These are phyloP conservation scores for Tuber indicum DNA, from an alignment of 495 filamentous ascomycete species.

Conservation along the genomic window DNA sequence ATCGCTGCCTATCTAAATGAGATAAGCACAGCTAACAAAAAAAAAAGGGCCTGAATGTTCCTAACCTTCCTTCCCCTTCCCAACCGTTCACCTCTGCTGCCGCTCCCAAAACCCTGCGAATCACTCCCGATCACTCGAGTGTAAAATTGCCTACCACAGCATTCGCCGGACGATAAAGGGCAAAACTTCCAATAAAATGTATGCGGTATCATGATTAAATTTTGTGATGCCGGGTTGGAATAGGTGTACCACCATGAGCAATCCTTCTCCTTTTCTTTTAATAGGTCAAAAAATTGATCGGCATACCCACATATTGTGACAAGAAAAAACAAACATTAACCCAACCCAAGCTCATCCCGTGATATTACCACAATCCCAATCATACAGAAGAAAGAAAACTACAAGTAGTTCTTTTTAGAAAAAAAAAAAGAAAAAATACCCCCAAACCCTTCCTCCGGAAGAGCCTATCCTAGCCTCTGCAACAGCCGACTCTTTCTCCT, in stretches of 20 bases:
- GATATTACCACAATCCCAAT: background rate
- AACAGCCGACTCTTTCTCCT: slow-evolving; percentile 72
- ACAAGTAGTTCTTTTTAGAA: background rate
- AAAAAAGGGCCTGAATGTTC: too few relatives aligned
- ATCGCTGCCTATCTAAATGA: too few relatives aligned
- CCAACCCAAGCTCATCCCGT: background rate
- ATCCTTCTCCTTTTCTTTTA: background rate
- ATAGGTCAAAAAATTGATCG: background rate
- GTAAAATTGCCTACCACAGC: background rate
- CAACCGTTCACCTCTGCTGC: background rate
- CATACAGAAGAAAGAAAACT: background rate
- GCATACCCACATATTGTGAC: background rate
- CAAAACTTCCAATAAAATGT: background rate
- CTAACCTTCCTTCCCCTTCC: background rate
- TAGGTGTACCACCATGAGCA: background rate
- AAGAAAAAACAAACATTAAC: background rate
- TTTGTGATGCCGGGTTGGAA: background rate
- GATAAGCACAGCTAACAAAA: too few relatives aligned
- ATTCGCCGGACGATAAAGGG: background rate
- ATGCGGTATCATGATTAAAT: background rate
- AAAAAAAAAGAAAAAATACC: background rate
- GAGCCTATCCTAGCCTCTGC: slow-evolving; percentile 62
- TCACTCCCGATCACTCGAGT: background rate
- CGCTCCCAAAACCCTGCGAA: background rate
- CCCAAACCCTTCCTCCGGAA: background rate